These are phyloP conservation scores for Claviceps africana DNA, from an alignment of 2,329 filamentous ascomycete genomes.

Conservation along the genomic window DNA sequence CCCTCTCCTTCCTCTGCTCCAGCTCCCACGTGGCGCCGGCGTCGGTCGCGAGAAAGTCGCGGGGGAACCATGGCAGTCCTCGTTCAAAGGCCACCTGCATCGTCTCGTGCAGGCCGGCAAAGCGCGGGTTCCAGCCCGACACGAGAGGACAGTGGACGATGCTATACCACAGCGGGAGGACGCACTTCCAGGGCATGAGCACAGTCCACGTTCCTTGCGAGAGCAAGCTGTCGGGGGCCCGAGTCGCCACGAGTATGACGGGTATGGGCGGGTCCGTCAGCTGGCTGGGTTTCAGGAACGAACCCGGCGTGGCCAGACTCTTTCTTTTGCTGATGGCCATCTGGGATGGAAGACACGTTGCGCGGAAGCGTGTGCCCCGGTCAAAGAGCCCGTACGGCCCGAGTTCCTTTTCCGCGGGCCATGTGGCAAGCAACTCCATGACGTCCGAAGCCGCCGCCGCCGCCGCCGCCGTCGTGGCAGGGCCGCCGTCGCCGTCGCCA, in stretches of 20 bases:
- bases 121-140: slow-evolving; percentile 65
- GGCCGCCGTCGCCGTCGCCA: slow-evolving; percentile 9
- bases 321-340: slow-evolving; percentile 70
- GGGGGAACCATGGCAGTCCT: slow-evolving; percentile 69
- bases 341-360: slow-evolving; percentile 56
- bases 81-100: slow-evolving; percentile 73
- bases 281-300: slow-evolving; percentile 37
- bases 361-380: slow-evolving; percentile 48
- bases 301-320: slow-evolving; percentile 46
- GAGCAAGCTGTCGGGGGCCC: slow-evolving; percentile 30
- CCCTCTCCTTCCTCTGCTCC: slow-evolving; percentile 53
- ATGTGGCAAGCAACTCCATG: slow-evolving; percentile 47
- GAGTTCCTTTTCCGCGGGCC: slow-evolving; percentile 47
- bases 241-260: slow-evolving; percentile 52
- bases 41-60: slow-evolving; percentile 65
- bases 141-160: slow-evolving; percentile 71
- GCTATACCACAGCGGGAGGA: slow-evolving; percentile 72
- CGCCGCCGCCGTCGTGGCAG: slow-evolving; percentile 6
- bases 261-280: slow-evolving; percentile 63
- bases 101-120: slow-evolving; percentile 69
- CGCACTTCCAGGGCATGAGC: slow-evolving; percentile 80
- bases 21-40: slow-evolving; percentile 70
- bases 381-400: slow-evolving; percentile 49
- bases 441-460: slow-evolving; percentile 27
- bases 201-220: slow-evolving; percentile 66